Conservation (phyloP, 768 basidiomycete genomes). For the Boletellus sp. region DNA sequence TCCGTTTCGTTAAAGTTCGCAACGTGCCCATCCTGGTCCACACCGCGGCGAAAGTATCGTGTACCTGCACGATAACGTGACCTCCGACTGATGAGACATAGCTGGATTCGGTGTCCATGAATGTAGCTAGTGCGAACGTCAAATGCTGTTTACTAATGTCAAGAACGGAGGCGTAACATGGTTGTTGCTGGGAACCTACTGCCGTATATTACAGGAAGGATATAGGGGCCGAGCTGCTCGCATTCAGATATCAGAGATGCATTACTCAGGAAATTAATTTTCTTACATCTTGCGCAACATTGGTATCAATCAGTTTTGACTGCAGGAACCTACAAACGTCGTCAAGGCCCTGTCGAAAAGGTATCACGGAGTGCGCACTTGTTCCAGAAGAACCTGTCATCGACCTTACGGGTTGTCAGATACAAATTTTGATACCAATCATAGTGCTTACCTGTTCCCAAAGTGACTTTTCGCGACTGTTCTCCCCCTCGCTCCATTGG, state of each 20-base stretch:
- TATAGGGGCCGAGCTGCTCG: constrained; percentile 75
- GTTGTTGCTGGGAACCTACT: constrained; percentile 55
- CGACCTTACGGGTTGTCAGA: constrained; percentile 53
- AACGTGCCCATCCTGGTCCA: constrained; percentile 85
- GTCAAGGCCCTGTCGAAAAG: constrained; percentile 4
- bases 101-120: constrained; percentile 73
- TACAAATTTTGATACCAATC: neutral
- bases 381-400: constrained; percentile 99
- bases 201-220: constrained; percentile 92
- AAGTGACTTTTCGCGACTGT: constrained; percentile 51
- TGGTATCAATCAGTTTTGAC: constrained; percentile 54
- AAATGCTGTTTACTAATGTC: constrained; percentile 56
- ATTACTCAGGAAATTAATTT: neutral
- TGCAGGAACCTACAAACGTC: constrained; percentile 45
- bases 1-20: constrained; percentile 99
- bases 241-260: constrained; percentile 8
- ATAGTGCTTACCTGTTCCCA: constrained; percentile 69
- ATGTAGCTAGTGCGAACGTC: constrained; percentile 74
- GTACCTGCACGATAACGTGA: constrained; percentile 95
- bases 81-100: constrained; percentile 89
- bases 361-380: constrained; percentile 35
- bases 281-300: constrained; percentile 64
- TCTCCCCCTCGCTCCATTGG: constrained; percentile 61
- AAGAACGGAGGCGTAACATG: neutral
- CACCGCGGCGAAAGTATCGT: constrained; percentile 92